Evolutionary conservation across 306 rosid genomes (phyloP).

Genomic region (Cicer bijugum): DNA sequence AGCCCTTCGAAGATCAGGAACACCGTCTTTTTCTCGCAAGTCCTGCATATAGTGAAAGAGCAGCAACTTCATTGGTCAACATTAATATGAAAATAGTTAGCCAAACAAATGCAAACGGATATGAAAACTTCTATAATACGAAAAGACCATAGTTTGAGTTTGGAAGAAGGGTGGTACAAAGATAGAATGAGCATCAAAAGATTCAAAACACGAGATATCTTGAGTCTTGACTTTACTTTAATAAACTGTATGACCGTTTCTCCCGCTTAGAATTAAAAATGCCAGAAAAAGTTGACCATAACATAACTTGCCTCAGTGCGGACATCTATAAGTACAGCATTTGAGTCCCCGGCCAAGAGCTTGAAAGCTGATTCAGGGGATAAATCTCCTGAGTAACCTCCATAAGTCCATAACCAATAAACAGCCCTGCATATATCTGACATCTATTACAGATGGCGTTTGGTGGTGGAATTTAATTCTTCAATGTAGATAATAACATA

Average conservation of each 20-base stretch:
- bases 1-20: constrained; percentile 83
- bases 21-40: constrained; percentile 77
- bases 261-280: constrained; percentile 42
- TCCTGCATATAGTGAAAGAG: constrained; percentile 55
- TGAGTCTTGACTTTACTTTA: constrained; percentile 28
- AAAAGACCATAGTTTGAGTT: constrained; percentile 20
- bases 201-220: constrained; percentile 31
- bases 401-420: constrained; percentile 73
- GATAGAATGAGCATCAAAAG: constrained; percentile 35
- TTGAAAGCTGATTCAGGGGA: constrained; percentile 77
- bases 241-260: constrained; percentile 33
- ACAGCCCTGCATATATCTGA: constrained; percentile 90
- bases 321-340: constrained; percentile 79
- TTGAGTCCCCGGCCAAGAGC: constrained; percentile 67
- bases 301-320: constrained; percentile 81
- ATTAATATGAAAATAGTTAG: constrained; percentile 33
- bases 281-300: constrained; percentile 48
- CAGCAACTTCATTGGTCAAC: constrained; percentile 35
- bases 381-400: constrained; percentile 94
- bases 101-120: constrained; percentile 29
- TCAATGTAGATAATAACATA: constrained; percentile 37
- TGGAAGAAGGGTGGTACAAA: constrained; percentile 30
- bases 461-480: constrained; percentile 42
- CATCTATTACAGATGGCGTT: constrained; percentile 59
- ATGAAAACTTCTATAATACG: constrained; percentile 13